Percentiles rank a stretch among this genome's conserved stretches.
These are phyloP conservation scores for Diaporthe sp. DNA, from an alignment of 2,329 filamentous ascomycete species.

Conservation along the genomic window DNA sequence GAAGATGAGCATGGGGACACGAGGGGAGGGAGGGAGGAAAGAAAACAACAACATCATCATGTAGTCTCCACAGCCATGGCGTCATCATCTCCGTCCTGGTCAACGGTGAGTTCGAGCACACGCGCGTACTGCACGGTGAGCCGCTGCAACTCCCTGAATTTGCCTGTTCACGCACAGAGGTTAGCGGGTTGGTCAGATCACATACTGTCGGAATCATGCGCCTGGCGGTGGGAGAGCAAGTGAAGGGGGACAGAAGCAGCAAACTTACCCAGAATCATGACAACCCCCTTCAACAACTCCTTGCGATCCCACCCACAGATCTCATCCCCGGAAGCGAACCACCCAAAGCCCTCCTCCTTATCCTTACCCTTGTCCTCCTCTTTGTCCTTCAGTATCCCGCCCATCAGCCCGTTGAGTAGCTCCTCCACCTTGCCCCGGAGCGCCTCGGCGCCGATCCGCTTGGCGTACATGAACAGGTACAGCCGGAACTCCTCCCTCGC, in stretches of 20 bases:
- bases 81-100: conserved; percentile 56
- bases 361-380: conserved; percentile 54
- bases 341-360: conserved; percentile 65
- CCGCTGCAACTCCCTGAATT: conserved; percentile 94
- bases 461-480: conserved; percentile 98
- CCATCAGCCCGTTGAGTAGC: conserved; percentile 83
- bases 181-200: conserved; percentile 47
- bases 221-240: background rate
- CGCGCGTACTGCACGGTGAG: conserved; percentile 96
- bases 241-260: background rate
- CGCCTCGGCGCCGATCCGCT: conserved; percentile 91
- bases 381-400: conserved; percentile 75
- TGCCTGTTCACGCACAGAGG: conserved; percentile 67
- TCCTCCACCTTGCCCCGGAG: conserved; percentile 92
- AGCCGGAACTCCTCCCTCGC: conserved; percentile 93
- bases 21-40: too few relatives aligned
- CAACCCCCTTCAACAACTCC: conserved; percentile 89
- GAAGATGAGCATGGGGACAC: background rate
- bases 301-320: conserved; percentile 93
- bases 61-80: conserved; percentile 57
- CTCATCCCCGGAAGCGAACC: conserved; percentile 76
- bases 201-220: background rate
- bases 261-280: conserved; percentile 88
- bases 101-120: conserved; percentile 74
- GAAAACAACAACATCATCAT: background rate